Base-by-base conservation (phyloP, 352 stramenopile species). In the Phytopythium cucurbitacearum region DNA sequence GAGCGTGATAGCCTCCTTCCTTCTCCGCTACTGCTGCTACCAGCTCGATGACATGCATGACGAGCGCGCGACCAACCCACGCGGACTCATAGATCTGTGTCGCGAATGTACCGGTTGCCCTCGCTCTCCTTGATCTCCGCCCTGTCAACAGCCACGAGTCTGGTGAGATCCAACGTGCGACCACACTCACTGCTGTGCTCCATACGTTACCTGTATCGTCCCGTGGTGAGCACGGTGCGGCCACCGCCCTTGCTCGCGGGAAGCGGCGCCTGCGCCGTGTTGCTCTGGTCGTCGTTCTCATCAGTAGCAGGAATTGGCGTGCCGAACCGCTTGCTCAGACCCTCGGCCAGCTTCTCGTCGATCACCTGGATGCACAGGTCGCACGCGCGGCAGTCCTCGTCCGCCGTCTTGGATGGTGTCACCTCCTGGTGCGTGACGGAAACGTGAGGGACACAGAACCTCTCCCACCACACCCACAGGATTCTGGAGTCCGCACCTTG, bases 71-170 rank as follows among this genome's bases (percentile, higher is more conserved):
- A 28, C 21, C 21, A 28, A 28, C 21, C 21, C 21, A 28, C 21
- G 21, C 33, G 34, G 12, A 39, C 6, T 71, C 64, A 94, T 50
- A 94, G 53, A 54, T 94, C 84, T 15, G 76, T 87, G 65, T 94
- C 84, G 40, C 84, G 80, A 44, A 94, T 94, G 78, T 92, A 94
- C 33, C 84, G 78, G 51, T 94, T 94, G 57, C 84, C 84, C 67
- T 94, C 84, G 51, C 81, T 92, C 55, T 94, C 84, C 48, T 91
- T 94, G 73, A 94, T 94, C 56, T 94, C 84, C 38, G 84, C 84
- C 53, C 84, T 94, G 42, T 48, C 40, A 40, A 43, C 12, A 43
- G 39, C 11, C 39, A 43, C 39, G 39, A 43, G 12, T 28, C 21
- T 28, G 21, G 21, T 16, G n/a, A 58, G 7, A 3, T 41, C 21